Conservation (phyloP, 495 filamentous ascomycete genomes). For the Xylaria palmicola region DNA sequence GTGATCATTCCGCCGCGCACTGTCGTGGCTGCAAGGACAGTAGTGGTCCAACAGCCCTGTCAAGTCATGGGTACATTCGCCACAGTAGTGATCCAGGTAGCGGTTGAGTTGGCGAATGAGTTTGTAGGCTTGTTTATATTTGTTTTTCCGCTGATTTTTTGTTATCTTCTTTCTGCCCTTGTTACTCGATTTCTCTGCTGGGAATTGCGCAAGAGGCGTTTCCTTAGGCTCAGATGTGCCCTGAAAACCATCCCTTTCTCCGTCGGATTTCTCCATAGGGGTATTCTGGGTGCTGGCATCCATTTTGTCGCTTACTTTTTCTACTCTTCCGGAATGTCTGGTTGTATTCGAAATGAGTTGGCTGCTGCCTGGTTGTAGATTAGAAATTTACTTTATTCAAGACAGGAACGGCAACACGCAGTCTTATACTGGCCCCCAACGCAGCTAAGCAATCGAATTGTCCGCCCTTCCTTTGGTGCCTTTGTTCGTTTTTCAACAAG, state of each 20-base stretch:
- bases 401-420: background rate
- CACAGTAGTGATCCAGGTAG: background rate
- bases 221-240: too few relatives aligned
- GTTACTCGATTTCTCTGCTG: background rate
- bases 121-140: background rate
- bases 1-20: background rate
- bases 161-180: background rate
- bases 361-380: too few relatives aligned
- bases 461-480: background rate
- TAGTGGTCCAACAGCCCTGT: background rate
- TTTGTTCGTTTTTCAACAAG: background rate
- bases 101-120: background rate
- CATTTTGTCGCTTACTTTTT: background rate
- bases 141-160: background rate
- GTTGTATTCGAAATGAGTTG: too few relatives aligned
- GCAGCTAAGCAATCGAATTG: background rate
- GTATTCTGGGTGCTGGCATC: background rate
- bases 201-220: background rate
- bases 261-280: background rate
- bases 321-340: too few relatives aligned
- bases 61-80: conserved; percentile 10
- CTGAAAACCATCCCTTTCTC: too few relatives aligned
- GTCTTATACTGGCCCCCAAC: background rate
- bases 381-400: background rate
- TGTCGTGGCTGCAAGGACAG: conserved; percentile 9